A percentile compares a stretch with the other conserved stretches of the same genome.
These are phyloP conservation scores for Dispira simplex DNA, from an alignment of 192 early-diverging fungal species.

Conservation along the genomic window DNA sequence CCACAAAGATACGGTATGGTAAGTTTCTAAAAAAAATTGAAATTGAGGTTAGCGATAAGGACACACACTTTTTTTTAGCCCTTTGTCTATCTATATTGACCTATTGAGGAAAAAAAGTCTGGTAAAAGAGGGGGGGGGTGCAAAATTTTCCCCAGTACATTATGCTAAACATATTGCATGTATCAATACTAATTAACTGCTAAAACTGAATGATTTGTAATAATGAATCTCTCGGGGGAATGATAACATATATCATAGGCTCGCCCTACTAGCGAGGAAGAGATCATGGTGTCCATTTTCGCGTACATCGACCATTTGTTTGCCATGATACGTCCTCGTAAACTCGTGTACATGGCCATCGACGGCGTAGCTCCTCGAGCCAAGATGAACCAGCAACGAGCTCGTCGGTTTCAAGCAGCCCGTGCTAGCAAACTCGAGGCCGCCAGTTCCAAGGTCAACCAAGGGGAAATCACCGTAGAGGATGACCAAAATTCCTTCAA, in stretches of 20 bases:
- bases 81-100: no score
- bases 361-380: slow-evolving; percentile 96
- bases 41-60: no score
- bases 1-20: slow-evolving; percentile 25
- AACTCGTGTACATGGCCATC: slow-evolving; percentile 95
- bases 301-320: slow-evolving; percentile 92
- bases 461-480: slow-evolving; percentile 19
- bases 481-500: slow-evolving; percentile 21
- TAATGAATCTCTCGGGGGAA: no score
- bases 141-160: no score
- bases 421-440: slow-evolving; percentile 55
- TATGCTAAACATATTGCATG: no score
- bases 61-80: no score
- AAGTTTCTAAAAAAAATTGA: no score
- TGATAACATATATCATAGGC: no score
- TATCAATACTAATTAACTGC: no score
- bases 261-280: slow-evolving; percentile 61
- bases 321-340: slow-evolving; percentile 79
- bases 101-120: no score
- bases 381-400: slow-evolving; percentile 99
- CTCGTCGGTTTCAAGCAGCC: slow-evolving; percentile 88
- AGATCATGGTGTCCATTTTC: slow-evolving; percentile 93
- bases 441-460: slow-evolving; percentile 15
- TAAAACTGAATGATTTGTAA: no score
- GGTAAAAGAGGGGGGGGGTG: no score